These are phyloP conservation scores for Blastocystis sp. DNA, from an alignment of 352 stramenopile species.

Conservation along the genomic window DNA sequence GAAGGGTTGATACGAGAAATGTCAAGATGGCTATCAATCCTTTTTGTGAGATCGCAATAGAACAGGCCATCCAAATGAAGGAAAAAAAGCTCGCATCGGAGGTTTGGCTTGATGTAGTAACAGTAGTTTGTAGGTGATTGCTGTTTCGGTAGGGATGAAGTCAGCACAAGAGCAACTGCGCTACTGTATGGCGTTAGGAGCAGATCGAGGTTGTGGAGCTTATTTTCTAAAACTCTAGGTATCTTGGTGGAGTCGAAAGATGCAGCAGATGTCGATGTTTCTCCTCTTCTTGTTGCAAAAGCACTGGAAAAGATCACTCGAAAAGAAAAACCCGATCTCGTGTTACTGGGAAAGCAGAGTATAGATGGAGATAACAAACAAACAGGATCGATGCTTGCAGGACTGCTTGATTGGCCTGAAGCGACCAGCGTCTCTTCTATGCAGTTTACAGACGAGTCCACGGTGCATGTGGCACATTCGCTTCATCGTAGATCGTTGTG, in stretches of 20 bases:
- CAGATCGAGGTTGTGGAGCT: slow-evolving; percentile 37
- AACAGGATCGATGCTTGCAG: slow-evolving; percentile 86
- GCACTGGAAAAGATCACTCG: slow-evolving; percentile 74
- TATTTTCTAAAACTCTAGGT: slow-evolving; percentile 66
- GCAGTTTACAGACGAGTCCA: not conserved
- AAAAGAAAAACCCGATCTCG: slow-evolving; percentile 54
- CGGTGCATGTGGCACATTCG: not conserved
- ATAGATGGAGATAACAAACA: slow-evolving; percentile 72
- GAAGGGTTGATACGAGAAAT: slow-evolving; percentile 91
- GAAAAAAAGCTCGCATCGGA: slow-evolving; percentile 89
- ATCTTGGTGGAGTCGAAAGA: slow-evolving; percentile 94
- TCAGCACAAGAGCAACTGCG: slow-evolving; percentile 89
- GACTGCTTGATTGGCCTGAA: slow-evolving; percentile 90
- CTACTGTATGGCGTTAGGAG: slow-evolving; percentile 84
- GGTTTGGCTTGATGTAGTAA: slow-evolving; percentile 43
- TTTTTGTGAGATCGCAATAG: slow-evolving; percentile 95
- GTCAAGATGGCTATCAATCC: slow-evolving; percentile 99
- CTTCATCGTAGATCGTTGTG: slow-evolving; percentile 44
- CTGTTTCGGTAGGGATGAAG: slow-evolving; percentile 92
- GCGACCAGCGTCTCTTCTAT: slow-evolving; percentile 76
- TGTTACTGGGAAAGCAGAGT: slow-evolving; percentile 65
- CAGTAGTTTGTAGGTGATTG: slow-evolving; percentile 72
- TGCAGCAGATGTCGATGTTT: slow-evolving; percentile 90
- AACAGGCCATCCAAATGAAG: slow-evolving; percentile 96
- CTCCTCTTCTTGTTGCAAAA: slow-evolving; percentile 92